Conservation (phyloP, 306 rosid species). For the Oemleria cerasiformis region DNA sequence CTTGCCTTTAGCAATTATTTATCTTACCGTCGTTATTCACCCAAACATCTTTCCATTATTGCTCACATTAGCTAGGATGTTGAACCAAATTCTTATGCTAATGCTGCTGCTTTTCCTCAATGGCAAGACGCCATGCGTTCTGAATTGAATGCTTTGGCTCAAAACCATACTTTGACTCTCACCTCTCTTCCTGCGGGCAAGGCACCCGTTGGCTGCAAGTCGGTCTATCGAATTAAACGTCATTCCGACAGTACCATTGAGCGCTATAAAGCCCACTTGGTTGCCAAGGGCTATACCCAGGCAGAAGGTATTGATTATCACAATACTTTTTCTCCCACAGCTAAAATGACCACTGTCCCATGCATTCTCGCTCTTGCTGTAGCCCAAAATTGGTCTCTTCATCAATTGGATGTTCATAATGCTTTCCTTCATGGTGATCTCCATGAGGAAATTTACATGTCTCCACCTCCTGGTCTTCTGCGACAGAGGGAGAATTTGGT, state of each 20-base stretch:
- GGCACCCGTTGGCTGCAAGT: not conserved
- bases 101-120: not conserved
- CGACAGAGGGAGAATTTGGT: too few relatives aligned
- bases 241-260: not conserved
- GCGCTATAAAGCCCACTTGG: too few relatives aligned
- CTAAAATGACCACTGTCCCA: not conserved
- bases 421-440: too few relatives aligned
- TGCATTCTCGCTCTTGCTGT: not conserved
- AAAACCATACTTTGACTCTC: not conserved
- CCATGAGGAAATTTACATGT: too few relatives aligned
- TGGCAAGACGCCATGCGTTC: not conserved
- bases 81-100: not conserved
- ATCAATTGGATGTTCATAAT: too few relatives aligned
- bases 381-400: too few relatives aligned
- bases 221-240: not conserved
- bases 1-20: not conserved
- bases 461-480: too few relatives aligned
- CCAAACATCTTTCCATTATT: not conserved
- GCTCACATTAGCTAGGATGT: not conserved
- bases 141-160: not conserved
- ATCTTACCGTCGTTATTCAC: not conserved
- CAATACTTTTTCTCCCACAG: not conserved
- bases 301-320: not conserved
- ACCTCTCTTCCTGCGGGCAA: not conserved
- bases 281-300: too few relatives aligned